Base-by-base conservation (phyloP, 495 filamentous ascomycete genomes). In the Penicillium flavigenum region DNA sequence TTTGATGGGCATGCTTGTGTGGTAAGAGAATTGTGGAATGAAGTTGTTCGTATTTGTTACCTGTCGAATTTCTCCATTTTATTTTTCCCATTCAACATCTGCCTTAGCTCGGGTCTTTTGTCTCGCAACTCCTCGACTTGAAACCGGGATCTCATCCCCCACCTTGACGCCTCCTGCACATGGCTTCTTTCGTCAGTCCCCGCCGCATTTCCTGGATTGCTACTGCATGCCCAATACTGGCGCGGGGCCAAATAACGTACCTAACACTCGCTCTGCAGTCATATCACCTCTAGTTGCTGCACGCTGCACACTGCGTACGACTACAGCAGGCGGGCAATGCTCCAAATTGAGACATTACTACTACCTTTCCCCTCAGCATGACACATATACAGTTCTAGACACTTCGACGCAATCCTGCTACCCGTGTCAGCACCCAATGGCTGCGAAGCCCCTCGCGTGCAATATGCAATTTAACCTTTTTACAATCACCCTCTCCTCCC, bases 151-250 rank as follows among this genome's bases (percentile, higher is more conserved):
- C 42, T 44, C 29, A 19, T 36, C 42, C 53, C 52, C 51, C 51
- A 53, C 51, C 20, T 36, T 29, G 14, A 55, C 53, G 53, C 53
- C 44, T 55, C 53, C 20, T 55, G 53, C 53, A 55, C 53, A 47
- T 34, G 43, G 53, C 53, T 57, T 57, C 34, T 48, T 57, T 49
- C 29, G 54, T 57, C 46, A 34, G 26, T 29, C 53, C 43, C 53
- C 53, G 43, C 43, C 53, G 7, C 22, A 31, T 47, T 55, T 17
- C 42, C 43, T 31, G 34, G 50, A 12, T 44, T 53, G 38, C 51
- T 47, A 47, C 42, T 47, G 53, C 52, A 43, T 26, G 39, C 22
- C 43, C 17, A 24, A 24, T 44, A 34, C 32, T 38, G 42, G 52
- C 41, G 48, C n/a, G 34, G 31, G 17, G 7, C 48, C 34, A 10